Percentiles rank a stretch among this genome's conserved stretches.
These are phyloP conservation scores for Botrytis cinerea DNA, from an alignment of 2,329 filamentous ascomycete genomes.

Conservation along the genomic window DNA sequence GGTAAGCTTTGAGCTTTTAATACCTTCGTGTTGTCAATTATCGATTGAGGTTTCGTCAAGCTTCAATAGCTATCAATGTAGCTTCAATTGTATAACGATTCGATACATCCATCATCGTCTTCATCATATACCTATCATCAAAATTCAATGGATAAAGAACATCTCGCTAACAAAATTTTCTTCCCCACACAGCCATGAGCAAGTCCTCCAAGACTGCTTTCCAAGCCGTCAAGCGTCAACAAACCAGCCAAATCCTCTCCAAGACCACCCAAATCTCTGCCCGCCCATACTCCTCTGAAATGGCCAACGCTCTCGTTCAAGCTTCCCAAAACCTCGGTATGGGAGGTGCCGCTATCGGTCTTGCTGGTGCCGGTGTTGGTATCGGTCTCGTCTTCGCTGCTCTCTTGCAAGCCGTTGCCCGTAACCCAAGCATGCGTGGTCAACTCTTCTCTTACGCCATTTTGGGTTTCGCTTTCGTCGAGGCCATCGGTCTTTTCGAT, in stretches of 20 bases:
- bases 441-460: constrained; percentile 97
- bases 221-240: constrained; percentile 65
- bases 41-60: constrained; percentile 20
- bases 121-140: not conserved
- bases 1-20: constrained; percentile 53
- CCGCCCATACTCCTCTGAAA: constrained; percentile 79
- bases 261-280: constrained; percentile 41
- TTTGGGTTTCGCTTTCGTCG: constrained; percentile 93
- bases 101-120: constrained; percentile 7
- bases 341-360: constrained; percentile 87
- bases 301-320: constrained; percentile 85
- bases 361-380: constrained; percentile 91
- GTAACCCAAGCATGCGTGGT: constrained; percentile 91
- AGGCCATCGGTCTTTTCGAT: constrained; percentile 87
- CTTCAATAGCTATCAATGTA: not conserved
- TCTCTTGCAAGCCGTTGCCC: constrained; percentile 85
- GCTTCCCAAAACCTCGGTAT: constrained; percentile 90
- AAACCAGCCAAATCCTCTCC: constrained; percentile 66
- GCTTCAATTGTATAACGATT: constrained; percentile 17
- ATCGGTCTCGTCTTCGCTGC: constrained; percentile 93
- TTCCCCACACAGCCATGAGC: constrained; percentile 44
- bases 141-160: constrained; percentile 24
- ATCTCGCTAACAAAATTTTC: constrained; percentile 36
- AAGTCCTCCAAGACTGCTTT: constrained; percentile 33
- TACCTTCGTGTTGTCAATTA: constrained; percentile 23